phyloP scores from a whole-genome alignment of 2,329 filamentous ascomycete genomes.

The Verticillium nonalfalfae region DNA sequence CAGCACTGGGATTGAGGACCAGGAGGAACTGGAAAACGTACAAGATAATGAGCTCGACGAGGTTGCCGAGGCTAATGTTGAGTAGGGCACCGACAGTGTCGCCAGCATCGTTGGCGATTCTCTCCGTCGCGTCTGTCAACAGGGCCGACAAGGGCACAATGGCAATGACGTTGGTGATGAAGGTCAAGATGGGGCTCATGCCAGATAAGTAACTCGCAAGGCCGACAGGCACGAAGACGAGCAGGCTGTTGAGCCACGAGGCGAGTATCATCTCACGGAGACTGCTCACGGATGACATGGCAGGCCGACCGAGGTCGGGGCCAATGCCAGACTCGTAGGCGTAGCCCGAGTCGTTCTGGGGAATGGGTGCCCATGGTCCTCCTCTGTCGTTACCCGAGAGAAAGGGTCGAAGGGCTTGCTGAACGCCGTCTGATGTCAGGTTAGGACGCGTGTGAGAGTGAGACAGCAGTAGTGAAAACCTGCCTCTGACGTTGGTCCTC shows the following conservation, averaged over 20 bases:
- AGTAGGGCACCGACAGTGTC: constrained; percentile 53
- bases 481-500: background rate
- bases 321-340: background rate
- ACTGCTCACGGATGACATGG: background rate
- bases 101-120: constrained; percentile 48
- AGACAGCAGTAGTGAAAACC: background rate
- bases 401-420: background rate
- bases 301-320: background rate
- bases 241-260: constrained; percentile 55
- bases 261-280: constrained; percentile 17
- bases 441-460: background rate
- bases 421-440: background rate
- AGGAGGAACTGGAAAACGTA: constrained; percentile 18
- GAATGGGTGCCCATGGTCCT: background rate
- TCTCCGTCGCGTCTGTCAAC: constrained; percentile 53
- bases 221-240: constrained; percentile 66
- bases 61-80: constrained; percentile 58
- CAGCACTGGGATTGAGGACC: constrained; percentile 16
- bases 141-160: constrained; percentile 53
- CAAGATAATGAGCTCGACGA: constrained; percentile 57
- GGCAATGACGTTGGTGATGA: constrained; percentile 54
- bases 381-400: background rate
- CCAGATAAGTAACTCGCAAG: constrained; percentile 43
- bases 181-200: constrained; percentile 34
- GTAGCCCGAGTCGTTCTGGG: background rate